Evolutionary conservation across 148 eudicot species (phyloP).

Genomic region (Pharnaceum exiguum): DNA sequence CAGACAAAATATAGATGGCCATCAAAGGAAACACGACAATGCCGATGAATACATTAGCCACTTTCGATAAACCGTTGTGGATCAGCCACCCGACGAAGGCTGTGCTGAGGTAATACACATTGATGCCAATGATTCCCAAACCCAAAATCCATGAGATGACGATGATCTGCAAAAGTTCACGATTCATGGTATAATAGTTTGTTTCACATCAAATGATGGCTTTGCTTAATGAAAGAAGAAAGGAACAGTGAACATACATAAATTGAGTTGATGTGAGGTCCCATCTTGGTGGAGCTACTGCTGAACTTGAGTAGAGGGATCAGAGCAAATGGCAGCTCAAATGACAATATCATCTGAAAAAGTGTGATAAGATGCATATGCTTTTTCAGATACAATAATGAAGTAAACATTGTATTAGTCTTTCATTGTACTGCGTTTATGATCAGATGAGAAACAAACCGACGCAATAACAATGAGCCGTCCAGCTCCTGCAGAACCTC

Average conservation of each 20-base stretch:
- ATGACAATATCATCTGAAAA: slow-evolving; percentile 82
- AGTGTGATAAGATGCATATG: neutral
- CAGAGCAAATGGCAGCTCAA: slow-evolving; percentile 92
- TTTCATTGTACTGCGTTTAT: neutral
- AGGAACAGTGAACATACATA: slow-evolving; percentile 37
- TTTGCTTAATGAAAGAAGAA: neutral
- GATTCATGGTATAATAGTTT: neutral
- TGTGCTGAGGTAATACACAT: slow-evolving; percentile 68
- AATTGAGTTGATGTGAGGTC: slow-evolving; percentile 85
- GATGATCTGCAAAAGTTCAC: slow-evolving; percentile 55
- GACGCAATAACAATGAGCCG: slow-evolving; percentile 85
- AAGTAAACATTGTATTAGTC: neutral
- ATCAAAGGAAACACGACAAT: slow-evolving; percentile 70
- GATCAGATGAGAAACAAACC: slow-evolving; percentile 26
- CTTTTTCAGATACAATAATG: no score
- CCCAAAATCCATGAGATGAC: slow-evolving; percentile 76
- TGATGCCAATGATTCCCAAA: slow-evolving; percentile 75
- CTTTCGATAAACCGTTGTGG: slow-evolving; percentile 57
- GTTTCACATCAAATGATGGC: neutral
- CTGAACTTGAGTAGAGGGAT: slow-evolving; percentile 98
- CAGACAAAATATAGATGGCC: slow-evolving; percentile 47
- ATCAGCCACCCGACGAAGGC: slow-evolving; percentile 72
- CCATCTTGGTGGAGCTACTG: slow-evolving; percentile 75
- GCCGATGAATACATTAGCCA: slow-evolving; percentile 69
- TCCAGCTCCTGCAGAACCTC: slow-evolving; percentile 78